phyloP scores from a whole-genome alignment of 2,329 filamentous ascomycete genomes.

The Colletotrichum limetticola region DNA sequence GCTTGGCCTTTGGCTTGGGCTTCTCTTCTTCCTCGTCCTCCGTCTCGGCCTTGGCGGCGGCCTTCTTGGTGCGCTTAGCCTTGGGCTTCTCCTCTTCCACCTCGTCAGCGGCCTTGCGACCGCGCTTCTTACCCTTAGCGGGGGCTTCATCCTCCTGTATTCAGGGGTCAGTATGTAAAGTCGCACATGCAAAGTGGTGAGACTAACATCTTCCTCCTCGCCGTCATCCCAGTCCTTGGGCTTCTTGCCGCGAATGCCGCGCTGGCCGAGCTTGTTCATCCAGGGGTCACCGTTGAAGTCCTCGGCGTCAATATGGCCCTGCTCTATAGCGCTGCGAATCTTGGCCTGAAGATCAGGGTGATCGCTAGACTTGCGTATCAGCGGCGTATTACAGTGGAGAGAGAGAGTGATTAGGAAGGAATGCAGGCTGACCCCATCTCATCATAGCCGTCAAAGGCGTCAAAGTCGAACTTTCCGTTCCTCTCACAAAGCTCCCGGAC shows the following conservation, averaged over 20 bases:
- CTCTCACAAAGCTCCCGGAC: conserved; percentile 67
- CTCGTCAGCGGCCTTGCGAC: conserved; percentile 33
- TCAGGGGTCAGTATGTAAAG: conserved; percentile 19
- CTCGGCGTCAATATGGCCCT: conserved; percentile 84
- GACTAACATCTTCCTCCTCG: conserved; percentile 22
- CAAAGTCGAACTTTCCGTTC: conserved; percentile 65
- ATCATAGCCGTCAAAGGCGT: conserved; percentile 83
- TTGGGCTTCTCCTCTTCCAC: conserved; percentile 43
- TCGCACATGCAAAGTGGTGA: neutral
- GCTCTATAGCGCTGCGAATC: conserved; percentile 74
- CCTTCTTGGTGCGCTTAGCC: conserved; percentile 42
- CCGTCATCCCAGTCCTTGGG: conserved; percentile 40
- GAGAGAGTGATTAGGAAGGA: neutral
- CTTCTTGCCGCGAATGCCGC: conserved; percentile 67
- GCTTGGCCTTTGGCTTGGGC: conserved; percentile 36
- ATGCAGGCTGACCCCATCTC: conserved; percentile 64
- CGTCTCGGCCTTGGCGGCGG: conserved; percentile 38
- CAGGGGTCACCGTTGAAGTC: conserved; percentile 89
- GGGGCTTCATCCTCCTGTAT: conserved; percentile 43
- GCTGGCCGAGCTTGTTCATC: conserved; percentile 75
- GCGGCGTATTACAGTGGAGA: neutral
- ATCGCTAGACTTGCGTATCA: conserved; percentile 44
- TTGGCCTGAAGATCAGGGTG: conserved; percentile 76
- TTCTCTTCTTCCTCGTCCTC: conserved; percentile 40
- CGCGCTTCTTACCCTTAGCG: conserved; percentile 35